These are phyloP conservation scores for Planoprotostelium fungivorum DNA, from an alignment of 78 protist species.

Conservation along the genomic window DNA sequence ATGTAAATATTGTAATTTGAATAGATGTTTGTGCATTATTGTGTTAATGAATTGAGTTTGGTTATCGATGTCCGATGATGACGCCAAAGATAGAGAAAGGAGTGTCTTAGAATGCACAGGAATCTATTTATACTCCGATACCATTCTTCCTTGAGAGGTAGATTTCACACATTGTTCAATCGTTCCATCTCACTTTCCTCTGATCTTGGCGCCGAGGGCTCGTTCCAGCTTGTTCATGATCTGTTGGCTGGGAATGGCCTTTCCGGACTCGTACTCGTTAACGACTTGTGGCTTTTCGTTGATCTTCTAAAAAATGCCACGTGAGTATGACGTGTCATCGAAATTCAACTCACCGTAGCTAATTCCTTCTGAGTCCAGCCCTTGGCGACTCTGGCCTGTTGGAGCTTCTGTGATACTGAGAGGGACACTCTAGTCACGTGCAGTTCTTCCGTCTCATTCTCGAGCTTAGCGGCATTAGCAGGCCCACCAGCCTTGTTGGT, in stretches of 20 bases:
- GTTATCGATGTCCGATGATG: too few relatives aligned
- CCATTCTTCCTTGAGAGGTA: too few relatives aligned
- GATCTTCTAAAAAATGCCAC: constrained; percentile 5
- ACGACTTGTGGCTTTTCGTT: constrained; percentile 55
- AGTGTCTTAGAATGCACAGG: too few relatives aligned
- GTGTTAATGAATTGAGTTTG: too few relatives aligned
- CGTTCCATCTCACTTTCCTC: constrained; percentile 18
- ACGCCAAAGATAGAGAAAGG: too few relatives aligned
- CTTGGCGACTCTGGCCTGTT: constrained; percentile 48
- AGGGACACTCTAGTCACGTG: neutral
- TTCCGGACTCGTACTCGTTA: constrained; percentile 72
- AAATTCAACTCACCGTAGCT: constrained; percentile 26
- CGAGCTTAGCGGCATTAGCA: neutral
- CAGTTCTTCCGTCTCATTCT: neutral
- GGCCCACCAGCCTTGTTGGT: neutral
- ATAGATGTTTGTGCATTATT: too few relatives aligned
- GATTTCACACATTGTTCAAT: too few relatives aligned
- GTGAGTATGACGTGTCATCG: neutral
- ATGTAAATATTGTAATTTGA: too few relatives aligned
- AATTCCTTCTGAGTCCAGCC: constrained; percentile 69
- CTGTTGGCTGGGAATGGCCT: constrained; percentile 70
- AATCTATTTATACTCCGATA: too few relatives aligned
- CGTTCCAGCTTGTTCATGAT: constrained; percentile 75
- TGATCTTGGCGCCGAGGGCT: constrained; percentile 66
- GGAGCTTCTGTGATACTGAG: constrained; percentile 40